A percentile compares a stretch with the other conserved stretches of the same genome.
These are phyloP conservation scores for Ceratobasidium sp. DNA, from an alignment of 1,284 basidiomycete genomes.

Conservation along the genomic window DNA sequence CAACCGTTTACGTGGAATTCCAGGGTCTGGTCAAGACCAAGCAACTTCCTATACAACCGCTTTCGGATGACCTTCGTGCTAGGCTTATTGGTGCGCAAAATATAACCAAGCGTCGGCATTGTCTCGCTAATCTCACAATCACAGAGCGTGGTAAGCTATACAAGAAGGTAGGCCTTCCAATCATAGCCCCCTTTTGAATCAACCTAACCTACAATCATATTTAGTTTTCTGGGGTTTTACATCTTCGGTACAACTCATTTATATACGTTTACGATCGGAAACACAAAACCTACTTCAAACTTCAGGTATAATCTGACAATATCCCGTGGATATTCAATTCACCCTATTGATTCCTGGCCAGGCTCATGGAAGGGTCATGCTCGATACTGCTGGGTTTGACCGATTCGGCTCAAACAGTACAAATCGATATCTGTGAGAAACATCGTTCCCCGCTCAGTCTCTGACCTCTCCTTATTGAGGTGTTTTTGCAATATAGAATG, in stretches of 20 bases:
- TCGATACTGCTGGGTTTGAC: conserved; percentile 10
- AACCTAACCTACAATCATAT: not conserved
- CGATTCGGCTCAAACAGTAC: conserved; percentile 6
- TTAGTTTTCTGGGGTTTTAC: conserved; percentile 12
- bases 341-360: not conserved
- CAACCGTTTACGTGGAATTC: not conserved
- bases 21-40: conserved; percentile 10
- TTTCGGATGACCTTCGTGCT: not conserved
- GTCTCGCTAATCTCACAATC: not conserved
- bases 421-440: not conserved
- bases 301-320: not conserved
- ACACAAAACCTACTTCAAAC: conserved; percentile 11
- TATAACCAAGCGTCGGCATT: not conserved
- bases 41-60: conserved; percentile 1
- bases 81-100: not conserved
- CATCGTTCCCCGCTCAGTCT: too few species aligned
- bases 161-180: not conserved
- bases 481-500: not conserved
- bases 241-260: conserved; percentile 16
- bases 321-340: not conserved
- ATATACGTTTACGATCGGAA: not conserved
- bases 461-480: not conserved
- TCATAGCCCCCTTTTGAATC: not conserved
- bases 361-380: conserved; percentile 31
- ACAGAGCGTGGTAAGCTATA: conserved; percentile 14